Conservation (phyloP, 1,284 basidiomycete genomes). For the Hemileia vastatrix region DNA sequence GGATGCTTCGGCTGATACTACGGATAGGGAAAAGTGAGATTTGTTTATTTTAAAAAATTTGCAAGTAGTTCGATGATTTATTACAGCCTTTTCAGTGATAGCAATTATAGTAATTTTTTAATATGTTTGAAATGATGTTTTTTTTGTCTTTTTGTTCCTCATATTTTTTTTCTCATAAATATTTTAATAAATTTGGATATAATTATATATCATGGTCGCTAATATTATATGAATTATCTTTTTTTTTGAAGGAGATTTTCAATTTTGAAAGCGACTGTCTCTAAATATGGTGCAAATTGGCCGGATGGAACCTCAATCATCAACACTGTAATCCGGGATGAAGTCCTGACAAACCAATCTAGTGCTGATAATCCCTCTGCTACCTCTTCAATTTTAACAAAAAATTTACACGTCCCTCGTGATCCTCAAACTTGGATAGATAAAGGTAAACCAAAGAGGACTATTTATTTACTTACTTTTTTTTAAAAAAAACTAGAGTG, state of each 20-base stretch:
- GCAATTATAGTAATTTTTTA: neutral
- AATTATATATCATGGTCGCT: too few species aligned
- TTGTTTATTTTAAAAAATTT: too few species aligned
- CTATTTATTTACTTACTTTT: neutral
- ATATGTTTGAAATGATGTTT: too few species aligned
- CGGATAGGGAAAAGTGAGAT: too few species aligned
- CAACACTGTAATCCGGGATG: conserved; percentile 35
- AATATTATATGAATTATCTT: too few species aligned
- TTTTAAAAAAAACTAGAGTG: neutral
- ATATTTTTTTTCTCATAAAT: neutral
- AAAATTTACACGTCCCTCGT: too few species aligned
- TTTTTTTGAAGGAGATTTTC: too few species aligned
- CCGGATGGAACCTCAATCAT: conserved; percentile 54
- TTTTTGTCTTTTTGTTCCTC: too few species aligned
- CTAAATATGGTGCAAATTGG: conserved; percentile 48
- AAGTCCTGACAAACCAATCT: conserved; percentile 1
- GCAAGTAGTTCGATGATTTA: too few species aligned
- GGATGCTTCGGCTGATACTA: conserved; percentile 54
- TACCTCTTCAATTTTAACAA: too few species aligned
- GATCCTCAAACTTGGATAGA: conserved; percentile 6
- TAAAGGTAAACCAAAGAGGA: conserved; percentile 2
- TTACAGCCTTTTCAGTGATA: too few species aligned
- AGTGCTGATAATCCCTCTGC: conserved; percentile 3
- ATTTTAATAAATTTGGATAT: neutral
- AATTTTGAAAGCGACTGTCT: neutral